Evolutionary conservation across 2,329 filamentous ascomycete species (phyloP).

Genomic region (Sporothrix humicola): DNA sequence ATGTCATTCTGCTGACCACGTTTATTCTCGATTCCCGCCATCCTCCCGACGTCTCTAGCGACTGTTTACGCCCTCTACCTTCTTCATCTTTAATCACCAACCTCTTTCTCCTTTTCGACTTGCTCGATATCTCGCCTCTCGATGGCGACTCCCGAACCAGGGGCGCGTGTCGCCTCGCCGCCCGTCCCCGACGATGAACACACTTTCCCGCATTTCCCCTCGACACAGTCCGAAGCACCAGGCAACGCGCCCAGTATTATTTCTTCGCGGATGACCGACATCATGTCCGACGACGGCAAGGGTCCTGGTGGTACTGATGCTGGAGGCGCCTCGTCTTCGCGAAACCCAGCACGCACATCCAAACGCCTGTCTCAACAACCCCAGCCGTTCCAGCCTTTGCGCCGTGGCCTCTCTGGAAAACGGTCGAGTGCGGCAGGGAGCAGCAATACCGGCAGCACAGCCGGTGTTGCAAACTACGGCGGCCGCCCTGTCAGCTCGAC

Average conservation of each 20-base stretch:
- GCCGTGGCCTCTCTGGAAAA: constrained; percentile 56
- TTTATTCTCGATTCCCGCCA: neutral
- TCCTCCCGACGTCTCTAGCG: neutral
- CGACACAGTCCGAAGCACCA: constrained; percentile 54
- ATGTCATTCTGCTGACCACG: constrained; percentile 24
- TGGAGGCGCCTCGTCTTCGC: constrained; percentile 50
- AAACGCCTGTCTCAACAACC: constrained; percentile 51
- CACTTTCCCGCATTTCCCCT: constrained; percentile 51
- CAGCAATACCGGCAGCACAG: constrained; percentile 44
- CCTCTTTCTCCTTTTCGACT: neutral
- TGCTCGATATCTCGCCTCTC: neutral
- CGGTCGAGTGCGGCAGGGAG: constrained; percentile 49
- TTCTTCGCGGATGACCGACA: constrained; percentile 74
- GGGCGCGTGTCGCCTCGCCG: constrained; percentile 47
- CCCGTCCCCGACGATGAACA: constrained; percentile 44
- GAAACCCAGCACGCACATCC: constrained; percentile 58
- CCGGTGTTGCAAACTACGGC: constrained; percentile 41
- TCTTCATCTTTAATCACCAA: neutral
- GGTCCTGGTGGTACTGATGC: constrained; percentile 43
- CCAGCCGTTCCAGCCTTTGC: constrained; percentile 53
- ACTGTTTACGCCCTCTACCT: neutral
- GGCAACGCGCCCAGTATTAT: constrained; percentile 62
- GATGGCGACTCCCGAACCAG: constrained; percentile 45
- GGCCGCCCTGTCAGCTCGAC: constrained; percentile 69
- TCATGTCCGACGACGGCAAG: constrained; percentile 62